Conservation (phyloP, 306 rosid genomes). For the Vicia faba region DNA sequence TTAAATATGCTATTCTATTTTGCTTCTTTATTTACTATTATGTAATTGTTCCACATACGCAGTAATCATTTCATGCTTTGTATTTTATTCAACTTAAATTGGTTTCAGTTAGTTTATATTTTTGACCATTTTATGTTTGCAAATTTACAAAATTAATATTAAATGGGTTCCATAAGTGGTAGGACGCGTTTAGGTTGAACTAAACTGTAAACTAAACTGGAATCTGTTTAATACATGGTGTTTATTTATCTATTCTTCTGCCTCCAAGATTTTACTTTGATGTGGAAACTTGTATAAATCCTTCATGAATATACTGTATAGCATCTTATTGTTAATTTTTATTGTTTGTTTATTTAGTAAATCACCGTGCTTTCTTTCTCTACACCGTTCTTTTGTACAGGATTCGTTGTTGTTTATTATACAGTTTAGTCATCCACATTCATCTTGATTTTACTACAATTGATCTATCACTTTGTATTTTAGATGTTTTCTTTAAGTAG, state of each 20-base stretch:
- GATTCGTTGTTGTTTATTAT: neutral
- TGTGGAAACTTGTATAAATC: too few species aligned
- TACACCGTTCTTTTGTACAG: neutral
- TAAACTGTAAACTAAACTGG: slow-evolving; percentile 21
- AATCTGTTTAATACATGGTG: neutral
- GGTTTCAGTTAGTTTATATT: slow-evolving; percentile 18
- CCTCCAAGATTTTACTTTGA: neutral
- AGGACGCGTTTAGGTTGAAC: slow-evolving; percentile 18
- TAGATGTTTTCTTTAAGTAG: slow-evolving; percentile 18
- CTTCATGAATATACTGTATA: slow-evolving; percentile 1
- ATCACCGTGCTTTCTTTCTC: slow-evolving; percentile 16
- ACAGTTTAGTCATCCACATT: slow-evolving; percentile 16
- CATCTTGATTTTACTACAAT: slow-evolving; percentile 19
- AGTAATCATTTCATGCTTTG: slow-evolving; percentile 14
- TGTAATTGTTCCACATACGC: slow-evolving; percentile 8
- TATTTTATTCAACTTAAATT: slow-evolving; percentile 21
- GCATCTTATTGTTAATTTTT: slow-evolving; percentile 3
- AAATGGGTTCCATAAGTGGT: slow-evolving; percentile 18
- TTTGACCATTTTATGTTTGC: slow-evolving; percentile 13
- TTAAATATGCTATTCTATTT: slow-evolving; percentile 22
- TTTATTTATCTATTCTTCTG: slow-evolving; percentile 6
- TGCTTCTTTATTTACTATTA: slow-evolving; percentile 13
- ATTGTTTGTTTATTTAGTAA: slow-evolving; percentile 6
- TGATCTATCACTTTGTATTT: neutral
- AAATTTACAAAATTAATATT: neutral